A percentile compares a stretch with the other conserved stretches of the same genome.
phyloP scores from a whole-genome alignment of 176 grass and related monocot genomes.

The Otatea glauca region DNA sequence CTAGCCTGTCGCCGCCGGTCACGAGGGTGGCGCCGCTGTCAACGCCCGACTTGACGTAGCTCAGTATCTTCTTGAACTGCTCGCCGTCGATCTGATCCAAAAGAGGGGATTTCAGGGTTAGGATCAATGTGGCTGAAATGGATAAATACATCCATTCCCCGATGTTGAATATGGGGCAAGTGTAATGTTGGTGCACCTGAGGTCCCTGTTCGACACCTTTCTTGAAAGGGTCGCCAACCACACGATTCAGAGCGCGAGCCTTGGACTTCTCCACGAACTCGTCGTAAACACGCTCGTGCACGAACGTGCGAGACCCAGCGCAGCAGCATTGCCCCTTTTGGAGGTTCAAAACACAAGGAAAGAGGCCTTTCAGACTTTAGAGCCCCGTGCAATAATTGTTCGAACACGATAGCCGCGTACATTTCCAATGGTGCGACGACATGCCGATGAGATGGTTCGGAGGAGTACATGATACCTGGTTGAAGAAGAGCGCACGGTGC shows the following conservation, averaged over 20 bases:
- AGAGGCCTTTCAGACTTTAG: background rate
- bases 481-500: conserved; percentile 89
- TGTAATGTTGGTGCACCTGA: conserved; percentile 46
- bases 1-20: conserved; percentile 64
- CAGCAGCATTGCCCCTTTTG: conserved; percentile 91
- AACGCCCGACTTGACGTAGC: conserved; percentile 65
- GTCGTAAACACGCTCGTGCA: conserved; percentile 85
- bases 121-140: background rate
- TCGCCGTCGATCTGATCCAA: conserved; percentile 67
- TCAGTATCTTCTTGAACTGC: conserved; percentile 86
- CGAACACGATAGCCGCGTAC: too few species aligned
- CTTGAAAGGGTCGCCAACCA: conserved; percentile 93
- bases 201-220: conserved; percentile 87
- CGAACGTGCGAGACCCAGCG: conserved; percentile 94
- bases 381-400: too few species aligned
- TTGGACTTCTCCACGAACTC: conserved; percentile 97
- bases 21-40: conserved; percentile 76
- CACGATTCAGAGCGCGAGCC: conserved; percentile 64
- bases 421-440: background rate
- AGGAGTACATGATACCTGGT: conserved; percentile 61
- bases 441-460: background rate
- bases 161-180: background rate
- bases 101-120: background rate
- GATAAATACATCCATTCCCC: background rate
- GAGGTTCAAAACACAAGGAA: background rate